Evolutionary conservation across 164 flowering plant genomes (phyloP), one percentile per base, ranked within the genome.

Genomic region (Platanus orientalis): DNA sequence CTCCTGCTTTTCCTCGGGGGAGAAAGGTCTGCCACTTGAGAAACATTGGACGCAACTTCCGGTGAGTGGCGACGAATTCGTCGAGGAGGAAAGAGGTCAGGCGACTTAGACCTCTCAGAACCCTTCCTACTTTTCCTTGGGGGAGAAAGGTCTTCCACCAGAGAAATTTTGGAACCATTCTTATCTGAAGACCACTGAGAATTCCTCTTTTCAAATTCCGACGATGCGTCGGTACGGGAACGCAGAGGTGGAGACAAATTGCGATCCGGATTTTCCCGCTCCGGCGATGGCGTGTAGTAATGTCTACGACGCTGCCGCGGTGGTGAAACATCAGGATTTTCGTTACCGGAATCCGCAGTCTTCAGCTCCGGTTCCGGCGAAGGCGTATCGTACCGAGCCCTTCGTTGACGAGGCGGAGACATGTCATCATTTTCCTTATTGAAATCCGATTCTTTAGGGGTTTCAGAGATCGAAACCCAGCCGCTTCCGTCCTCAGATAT

Each of bases 401-500:
- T 73, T 19, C 48, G 48, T 54, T 67, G 79, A 23, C 76, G 76
- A 42, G 82, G 83, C 20, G 88, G 88, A 24, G 90, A 83, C 27
- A 81, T 54, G 64, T 83, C 84, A 48, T 66, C 51, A 47, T 28
- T 61, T 39, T 47, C 65, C n/a, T 53, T 66, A 49, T 36, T 42
- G 6, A 55, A 40, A 49, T 54, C 52, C 1, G 65, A 28, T 7
- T 0, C 50, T 23, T 66, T 71, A 16, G 79, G 64, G 65, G 51
- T 50, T 57, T 76, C 79, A 17, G 90, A 77, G 0, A 94, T 59
- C 5, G 96, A 42, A 62, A 89, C 81, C 97, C 98, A 94, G 19
- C 98, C 98, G 71, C 97, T 94, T 51, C 97, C 98, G 73, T 94
- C 97, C 68, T 87, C 96, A 29, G 95, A 85, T 45, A 89, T 76